A percentile compares a stretch with the other conserved stretches of the same genome.
These are phyloP conservation scores for Creolimax fragrantissima DNA, from an alignment of 78 protist species.

Conservation along the genomic window DNA sequence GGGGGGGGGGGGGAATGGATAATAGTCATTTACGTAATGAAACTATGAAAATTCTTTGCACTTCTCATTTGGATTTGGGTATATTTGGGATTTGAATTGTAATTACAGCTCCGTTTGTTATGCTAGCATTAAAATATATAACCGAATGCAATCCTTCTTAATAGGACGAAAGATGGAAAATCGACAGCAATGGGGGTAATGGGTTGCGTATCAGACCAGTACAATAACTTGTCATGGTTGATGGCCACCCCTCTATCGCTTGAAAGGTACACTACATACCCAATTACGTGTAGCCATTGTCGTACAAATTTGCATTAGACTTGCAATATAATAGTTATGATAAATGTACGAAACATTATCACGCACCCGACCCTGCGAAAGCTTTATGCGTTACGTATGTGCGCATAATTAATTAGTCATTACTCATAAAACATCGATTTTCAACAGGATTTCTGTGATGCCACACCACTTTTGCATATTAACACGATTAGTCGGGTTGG, in stretches of 20 bases:
- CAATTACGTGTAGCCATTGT: not conserved
- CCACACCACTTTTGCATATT: not conserved
- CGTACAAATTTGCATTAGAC: not conserved
- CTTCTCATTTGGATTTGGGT: too few relatives aligned
- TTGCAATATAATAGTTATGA: not conserved
- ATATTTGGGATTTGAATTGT: too few relatives aligned
- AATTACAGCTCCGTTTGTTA: too few relatives aligned
- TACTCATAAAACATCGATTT: not conserved
- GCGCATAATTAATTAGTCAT: not conserved
- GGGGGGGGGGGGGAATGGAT: too few relatives aligned
- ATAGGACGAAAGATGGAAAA: not conserved
- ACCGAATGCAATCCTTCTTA: not conserved
- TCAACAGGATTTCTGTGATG: not conserved
- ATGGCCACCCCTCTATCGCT: not conserved
- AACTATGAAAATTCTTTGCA: too few relatives aligned
- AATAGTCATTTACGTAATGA: too few relatives aligned
- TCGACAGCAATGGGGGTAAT: not conserved
- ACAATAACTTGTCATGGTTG: not conserved
- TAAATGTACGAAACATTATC: not conserved
- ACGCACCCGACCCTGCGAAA: not conserved
- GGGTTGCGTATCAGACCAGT: not conserved
- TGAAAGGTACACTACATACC: not conserved
- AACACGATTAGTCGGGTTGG: not conserved
- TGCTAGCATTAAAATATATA: too few relatives aligned
- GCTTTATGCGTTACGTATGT: not conserved